Base-by-base conservation (phyloP, 495 filamentous ascomycete genomes). In the Penicillium herquei region DNA sequence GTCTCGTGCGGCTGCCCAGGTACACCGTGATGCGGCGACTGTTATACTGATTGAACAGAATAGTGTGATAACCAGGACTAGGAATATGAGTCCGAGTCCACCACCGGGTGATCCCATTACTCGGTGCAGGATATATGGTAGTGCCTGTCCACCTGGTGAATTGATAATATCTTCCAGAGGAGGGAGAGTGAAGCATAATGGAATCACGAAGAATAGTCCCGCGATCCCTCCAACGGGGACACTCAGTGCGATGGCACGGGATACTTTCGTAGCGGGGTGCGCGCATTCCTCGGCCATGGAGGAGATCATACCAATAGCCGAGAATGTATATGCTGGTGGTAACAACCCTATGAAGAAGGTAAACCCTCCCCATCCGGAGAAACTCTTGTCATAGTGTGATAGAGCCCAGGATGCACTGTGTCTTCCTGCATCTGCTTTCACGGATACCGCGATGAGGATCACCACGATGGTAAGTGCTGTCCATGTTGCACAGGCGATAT, bases 1-100 rank as follows among this genome's bases (percentile, higher is more conserved):
- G 59, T 87, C 84, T 30, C 84, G 78, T 16, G 83, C 76, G 49
- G 84, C 82, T 0, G 83, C 84, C 75, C 80, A 87, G 39, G 83
- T 81, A 48, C 78, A 72, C 17, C 84, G 79, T 1, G 81, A 84
- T 3, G 83, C 73, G 14, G 82, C 84, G 5, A 81, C 81, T 7
- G 81, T 85, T 59, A 83, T 83, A 39, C 81, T 84, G 18, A 81
- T 82, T 10, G 81, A 82, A 62, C 83, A 85, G 59, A 87, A 82
- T 56, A 87, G 78, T 6, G 69, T 68, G 59, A 91, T 85, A 26
- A 86, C 78, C 2, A 91, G 77, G 39, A 90, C 72, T 4, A 79
- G 65, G 62, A 75, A 73, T 7, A 64, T 68, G 26, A 80, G 73
- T 1, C 55, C 75, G 0, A 79, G 52, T 0, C 84, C 77, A 51